Evolutionary conservation across 192 early-diverging fungal species (phyloP).

Genomic region (Ambispora gerdemannii): DNA sequence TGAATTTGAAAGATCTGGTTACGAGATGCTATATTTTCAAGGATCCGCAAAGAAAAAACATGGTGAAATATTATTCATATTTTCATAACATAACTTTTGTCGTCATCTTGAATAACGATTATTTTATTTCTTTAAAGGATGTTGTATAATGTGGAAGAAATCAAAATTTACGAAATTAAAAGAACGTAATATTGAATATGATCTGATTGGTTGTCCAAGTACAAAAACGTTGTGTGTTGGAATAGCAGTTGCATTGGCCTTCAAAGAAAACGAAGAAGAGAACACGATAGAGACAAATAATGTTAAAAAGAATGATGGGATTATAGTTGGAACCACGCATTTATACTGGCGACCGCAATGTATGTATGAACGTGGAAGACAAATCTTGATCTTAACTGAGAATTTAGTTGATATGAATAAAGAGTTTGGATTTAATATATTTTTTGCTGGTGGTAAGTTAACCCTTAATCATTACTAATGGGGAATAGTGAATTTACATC

Average conservation of each 20-base stretch:
- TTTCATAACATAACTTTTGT: not conserved
- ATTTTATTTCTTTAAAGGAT: conserved; percentile 1
- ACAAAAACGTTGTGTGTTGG: conserved; percentile 16
- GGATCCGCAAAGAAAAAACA: conserved; percentile 1
- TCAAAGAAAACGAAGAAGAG: not conserved
- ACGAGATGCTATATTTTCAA: conserved; percentile 5
- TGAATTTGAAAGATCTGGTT: conserved; percentile 18
- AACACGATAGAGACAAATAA: no score
- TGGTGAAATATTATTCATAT: conserved; percentile 12
- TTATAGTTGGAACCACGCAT: conserved; percentile 20
- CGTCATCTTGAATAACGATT: not conserved
- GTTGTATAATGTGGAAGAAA: conserved; percentile 22
- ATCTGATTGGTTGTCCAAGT: conserved; percentile 2
- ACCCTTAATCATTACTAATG: not conserved
- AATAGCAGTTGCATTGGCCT: not conserved
- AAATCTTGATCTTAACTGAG: conserved; percentile 4
- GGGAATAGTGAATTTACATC: not conserved
- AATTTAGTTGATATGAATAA: conserved; percentile 3
- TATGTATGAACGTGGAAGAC: conserved; percentile 28
- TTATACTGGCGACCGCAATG: conserved; percentile 26
- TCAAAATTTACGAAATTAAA: conserved; percentile 25
- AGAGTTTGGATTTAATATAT: conserved; percentile 7
- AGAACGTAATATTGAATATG: conserved; percentile 6
- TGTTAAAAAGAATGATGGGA: not conserved
- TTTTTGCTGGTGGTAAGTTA: conserved; percentile 19